Base-by-base conservation (phyloP, 2,329 filamentous ascomycete species). In the Mycosphaerella arachidis region DNA sequence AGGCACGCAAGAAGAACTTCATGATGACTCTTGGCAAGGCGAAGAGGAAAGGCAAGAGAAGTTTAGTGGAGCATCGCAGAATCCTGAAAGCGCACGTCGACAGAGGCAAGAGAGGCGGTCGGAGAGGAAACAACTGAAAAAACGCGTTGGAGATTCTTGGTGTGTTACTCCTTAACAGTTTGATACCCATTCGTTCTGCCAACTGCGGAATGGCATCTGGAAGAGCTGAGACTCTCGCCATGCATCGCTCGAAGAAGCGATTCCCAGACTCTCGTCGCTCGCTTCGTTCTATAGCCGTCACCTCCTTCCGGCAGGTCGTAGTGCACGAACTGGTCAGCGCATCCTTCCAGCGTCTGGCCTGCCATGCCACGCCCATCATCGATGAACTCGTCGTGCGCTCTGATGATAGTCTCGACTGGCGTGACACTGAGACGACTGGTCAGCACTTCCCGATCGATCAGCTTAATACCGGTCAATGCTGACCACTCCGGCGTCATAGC, bases 11-110 rank as follows among this genome's bases (percentile, higher is more conserved):
- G 83, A 99, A 99, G 89, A 99, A 99, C 76, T 96, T 99, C 78
- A 74, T 99, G 70, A 99, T 99, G 94, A 97, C 93, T 43, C 78
- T 99, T 61, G 91, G 93, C 60, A 97, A 99, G 81, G 94, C 94
- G 10, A 95, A 94, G 82, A 85, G 84, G 67, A 99, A 97, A 82
- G 89, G 94, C 72, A 97, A 97, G 87, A 84, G 92, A 71, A 96
- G 91, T 84, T 79, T 99, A 75, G 85, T 90, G 12, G 88, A 97
- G 77, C 92, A 91, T 65, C 85, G 85, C 71, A 91, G 88, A 78
- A 85, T 92, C 37, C 76, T 97, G 66, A 88, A 85, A 73, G 89
- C 86, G 2, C 93, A 97, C 76, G 83, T 93, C 30, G 87, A 92
- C 59, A 84, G 92, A 73, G 86, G 86, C 73, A 95, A 95, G 79